phyloP scores from a whole-genome alignment of 2,329 filamentous ascomycete genomes.

The Verticillium klebahnii region DNA sequence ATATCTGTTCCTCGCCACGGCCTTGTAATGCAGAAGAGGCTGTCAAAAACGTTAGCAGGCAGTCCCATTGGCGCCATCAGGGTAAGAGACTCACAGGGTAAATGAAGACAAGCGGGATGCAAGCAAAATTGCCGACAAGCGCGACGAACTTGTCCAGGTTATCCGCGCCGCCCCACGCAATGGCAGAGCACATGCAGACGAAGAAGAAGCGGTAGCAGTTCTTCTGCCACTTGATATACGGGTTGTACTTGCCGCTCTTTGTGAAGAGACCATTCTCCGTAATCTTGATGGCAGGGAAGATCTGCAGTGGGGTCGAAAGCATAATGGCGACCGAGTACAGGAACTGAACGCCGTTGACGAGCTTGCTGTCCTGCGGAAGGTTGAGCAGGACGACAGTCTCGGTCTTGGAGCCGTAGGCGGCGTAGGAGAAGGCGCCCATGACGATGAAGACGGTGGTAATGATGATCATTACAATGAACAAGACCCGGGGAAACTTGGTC shows the following conservation, averaged over 20 bases:
- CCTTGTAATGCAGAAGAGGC: conserved; percentile 86
- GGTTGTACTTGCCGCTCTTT: conserved; percentile 93
- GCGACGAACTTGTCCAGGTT: conserved; percentile 82
- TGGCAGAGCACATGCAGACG: conserved; percentile 76
- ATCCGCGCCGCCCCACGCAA: conserved; percentile 89
- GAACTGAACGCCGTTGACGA: conserved; percentile 95
- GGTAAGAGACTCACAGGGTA: conserved; percentile 71
- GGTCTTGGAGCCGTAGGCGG: conserved; percentile 89
- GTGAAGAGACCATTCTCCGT: conserved; percentile 93
- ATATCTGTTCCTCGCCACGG: conserved; percentile 63
- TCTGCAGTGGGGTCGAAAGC: conserved; percentile 89
- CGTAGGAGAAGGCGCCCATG: conserved; percentile 91
- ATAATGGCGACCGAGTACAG: conserved; percentile 98
- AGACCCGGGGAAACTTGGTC: conserved; percentile 82
- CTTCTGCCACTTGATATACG: conserved; percentile 99
- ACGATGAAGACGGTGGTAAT: conserved; percentile 87
- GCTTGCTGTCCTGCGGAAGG: conserved; percentile 88
- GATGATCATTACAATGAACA: conserved; percentile 88
- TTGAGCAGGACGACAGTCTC: conserved; percentile 97
- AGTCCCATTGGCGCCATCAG: conserved; percentile 6
- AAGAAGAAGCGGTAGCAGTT: conserved; percentile 93
- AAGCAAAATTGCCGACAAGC: conserved; percentile 68
- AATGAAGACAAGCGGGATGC: conserved; percentile 75
- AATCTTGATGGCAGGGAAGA: conserved; percentile 97
- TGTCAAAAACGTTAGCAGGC: conserved; percentile 37